Evolutionary conservation across 108 stramenopile species (phyloP).

Genomic region (Skeletonema grethae): DNA sequence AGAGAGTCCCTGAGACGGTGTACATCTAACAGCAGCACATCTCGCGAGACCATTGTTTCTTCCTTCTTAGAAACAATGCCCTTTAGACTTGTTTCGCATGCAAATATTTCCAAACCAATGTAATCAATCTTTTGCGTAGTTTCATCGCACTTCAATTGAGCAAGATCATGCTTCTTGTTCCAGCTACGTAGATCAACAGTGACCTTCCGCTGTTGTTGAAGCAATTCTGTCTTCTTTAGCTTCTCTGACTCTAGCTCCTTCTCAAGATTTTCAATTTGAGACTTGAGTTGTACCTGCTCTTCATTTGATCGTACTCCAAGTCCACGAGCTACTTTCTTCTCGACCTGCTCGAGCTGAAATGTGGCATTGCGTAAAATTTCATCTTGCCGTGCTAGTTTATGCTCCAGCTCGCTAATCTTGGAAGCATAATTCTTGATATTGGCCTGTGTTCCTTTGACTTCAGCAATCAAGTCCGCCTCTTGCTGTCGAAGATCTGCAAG

Average conservation of each 20-base stretch:
- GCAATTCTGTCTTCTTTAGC: conserved; percentile 57
- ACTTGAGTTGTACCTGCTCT: conserved; percentile 65
- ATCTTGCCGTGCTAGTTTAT: conserved; percentile 63
- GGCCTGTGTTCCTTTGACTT: conserved; percentile 69
- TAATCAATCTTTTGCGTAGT: conserved; percentile 50
- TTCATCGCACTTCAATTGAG: conserved; percentile 33
- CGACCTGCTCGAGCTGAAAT: conserved; percentile 87
- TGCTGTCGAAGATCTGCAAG: conserved; percentile 58
- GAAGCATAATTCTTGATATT: conserved; percentile 58
- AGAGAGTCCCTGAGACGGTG: conserved; percentile 66
- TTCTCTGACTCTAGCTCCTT: conserved; percentile 45
- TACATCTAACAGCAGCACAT: conserved; percentile 78
- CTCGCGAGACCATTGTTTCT: conserved; percentile 75
- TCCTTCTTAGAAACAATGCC: conserved; percentile 45
- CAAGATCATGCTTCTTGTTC: conserved; percentile 41
- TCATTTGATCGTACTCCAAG: conserved; percentile 81
- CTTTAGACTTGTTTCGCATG: conserved; percentile 61
- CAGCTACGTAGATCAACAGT: conserved; percentile 60
- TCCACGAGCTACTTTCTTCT: conserved; percentile 83
- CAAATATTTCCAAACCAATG: conserved; percentile 64
- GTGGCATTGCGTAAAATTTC: conserved; percentile 85
- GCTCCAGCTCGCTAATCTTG: conserved; percentile 66
- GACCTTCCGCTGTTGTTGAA: conserved; percentile 61
- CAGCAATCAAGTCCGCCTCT: conserved; percentile 70
- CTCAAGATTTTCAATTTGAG: conserved; percentile 64